These are phyloP conservation scores for Echeveria elegans DNA, from an alignment of 164 flowering plant species.

Conservation along the genomic window DNA sequence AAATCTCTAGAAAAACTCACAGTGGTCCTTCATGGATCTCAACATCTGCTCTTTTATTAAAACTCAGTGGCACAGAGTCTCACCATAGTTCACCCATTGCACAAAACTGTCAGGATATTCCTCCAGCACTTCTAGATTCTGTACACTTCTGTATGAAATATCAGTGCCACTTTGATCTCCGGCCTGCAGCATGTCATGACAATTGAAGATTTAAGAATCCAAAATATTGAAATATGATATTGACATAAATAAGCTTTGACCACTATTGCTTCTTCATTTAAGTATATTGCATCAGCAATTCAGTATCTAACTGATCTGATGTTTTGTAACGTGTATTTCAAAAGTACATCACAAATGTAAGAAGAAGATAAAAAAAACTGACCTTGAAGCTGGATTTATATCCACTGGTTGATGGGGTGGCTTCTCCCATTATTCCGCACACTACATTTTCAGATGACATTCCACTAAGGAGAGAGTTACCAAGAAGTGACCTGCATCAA, in stretches of 20 bases:
- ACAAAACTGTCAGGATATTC: no score
- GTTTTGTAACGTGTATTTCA: neutral
- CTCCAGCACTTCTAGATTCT: no score
- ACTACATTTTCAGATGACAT: conserved; percentile 28
- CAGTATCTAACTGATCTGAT: neutral
- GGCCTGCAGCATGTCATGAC: conserved; percentile 17
- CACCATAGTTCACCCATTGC: no score
- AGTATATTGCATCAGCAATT: no score
- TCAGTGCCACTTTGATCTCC: conserved; percentile 24
- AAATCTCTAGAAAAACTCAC: no score
- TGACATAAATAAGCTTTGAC: no score
- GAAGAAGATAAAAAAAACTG: neutral
- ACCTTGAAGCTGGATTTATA: conserved; percentile 32
- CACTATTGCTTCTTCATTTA: no score
- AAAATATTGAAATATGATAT: neutral
- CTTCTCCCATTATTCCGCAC: conserved; percentile 25
- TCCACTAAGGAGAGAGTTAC: conserved; percentile 21
- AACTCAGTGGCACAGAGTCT: no score
- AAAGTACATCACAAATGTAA: neutral
- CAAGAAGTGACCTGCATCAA: conserved; percentile 22
- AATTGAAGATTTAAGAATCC: neutral
- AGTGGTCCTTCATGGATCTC: no score
- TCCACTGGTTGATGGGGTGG: conserved; percentile 28
- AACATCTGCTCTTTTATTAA: no score
- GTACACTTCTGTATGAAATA: conserved; percentile 12